Percentiles rank a stretch among this genome's conserved stretches.
phyloP scores from a whole-genome alignment of 371 early-diverging fungal genomes.

The Fennellomyces sp. region DNA sequence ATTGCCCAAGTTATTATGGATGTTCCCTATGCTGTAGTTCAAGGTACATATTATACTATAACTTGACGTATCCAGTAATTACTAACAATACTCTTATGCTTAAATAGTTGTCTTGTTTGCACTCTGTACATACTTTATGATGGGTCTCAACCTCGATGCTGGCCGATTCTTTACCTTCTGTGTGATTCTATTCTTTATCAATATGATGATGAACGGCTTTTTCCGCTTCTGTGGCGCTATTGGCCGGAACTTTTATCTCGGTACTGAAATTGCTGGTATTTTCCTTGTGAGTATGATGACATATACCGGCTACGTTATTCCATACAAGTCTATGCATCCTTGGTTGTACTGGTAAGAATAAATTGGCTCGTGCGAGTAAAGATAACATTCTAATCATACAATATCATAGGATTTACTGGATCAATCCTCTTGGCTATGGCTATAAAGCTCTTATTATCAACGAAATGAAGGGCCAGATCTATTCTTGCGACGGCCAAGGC shows the following conservation, averaged over 20 bases:
- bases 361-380: not conserved
- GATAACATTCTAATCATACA: not conserved
- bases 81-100: too few relatives aligned
- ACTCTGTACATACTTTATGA: conserved; percentile 50
- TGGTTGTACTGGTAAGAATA: conserved; percentile 55
- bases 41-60: too few relatives aligned
- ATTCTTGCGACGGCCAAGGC: conserved; percentile 48
- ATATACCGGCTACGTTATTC: conserved; percentile 58
- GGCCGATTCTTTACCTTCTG: conserved; percentile 52
- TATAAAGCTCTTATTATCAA: conserved; percentile 70
- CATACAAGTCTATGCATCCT: conserved; percentile 38
- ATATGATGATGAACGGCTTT: conserved; percentile 45
- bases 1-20: conserved; percentile 57
- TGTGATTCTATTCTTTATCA: conserved; percentile 37
- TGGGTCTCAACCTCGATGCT: conserved; percentile 44
- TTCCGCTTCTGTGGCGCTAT: conserved; percentile 55
- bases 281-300: conserved; percentile 47
- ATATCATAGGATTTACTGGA: conserved; percentile 76
- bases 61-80: too few relatives aligned
- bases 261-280: conserved; percentile 49
- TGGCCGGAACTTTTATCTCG: conserved; percentile 46
- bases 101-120: conserved; percentile 22
- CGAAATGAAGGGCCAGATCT: conserved; percentile 65
- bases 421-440: conserved; percentile 73
- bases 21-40: conserved; percentile 34